Evolutionary conservation across 352 stramenopile genomes (phyloP), one percentile per base, ranked within the genome.

Genomic region (Pythium rishiriense): DNA sequence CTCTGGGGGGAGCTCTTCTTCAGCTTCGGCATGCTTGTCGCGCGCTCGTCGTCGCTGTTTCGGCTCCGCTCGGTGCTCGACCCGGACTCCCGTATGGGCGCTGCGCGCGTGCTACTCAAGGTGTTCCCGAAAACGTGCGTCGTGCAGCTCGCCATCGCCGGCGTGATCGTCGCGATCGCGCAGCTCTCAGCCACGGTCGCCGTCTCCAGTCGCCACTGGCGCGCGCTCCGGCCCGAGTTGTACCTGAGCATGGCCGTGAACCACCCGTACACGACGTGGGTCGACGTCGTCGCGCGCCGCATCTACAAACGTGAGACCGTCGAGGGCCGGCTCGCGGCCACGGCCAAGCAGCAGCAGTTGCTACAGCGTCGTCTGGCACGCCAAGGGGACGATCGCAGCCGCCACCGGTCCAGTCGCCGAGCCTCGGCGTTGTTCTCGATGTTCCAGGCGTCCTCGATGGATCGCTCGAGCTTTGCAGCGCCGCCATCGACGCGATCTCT

Each of bases 191-290:
- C 33, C 10, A 3, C 10, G 33, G 11, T 9, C 33, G 33, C 33
- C 2, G 33, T 12, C 33, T 4, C 33, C 10, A 49, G 24, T 17
- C 9, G 8, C 37, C 37, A 17, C 43, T 26, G 43, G 43, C 43
- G 33, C 4, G 33, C 3, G 43, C 43, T 49, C 12, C 43, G 43
- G 8, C n/a, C 24, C 1, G 43, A 49, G 43, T 12, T 49, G 3
- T 49, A 49, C 24, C 43, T 49, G 4, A 49, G 43, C 43, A 26
- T 49, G 1, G n/a, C 24, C 43, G n/a, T 49, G n/a, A 49, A 49
- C 43, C n/a, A 28, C n/a, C 43, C 43, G n/a, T 49, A 49, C 43
- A 49, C 43, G n/a, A 26, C 24, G 3, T 49, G n/a, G n/a, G 43
- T 49, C 24, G 43, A 49, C 43, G 43, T 26, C 3, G n/a, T 26